Percentiles rank a stretch among this genome's conserved stretches.
Evolutionary conservation across 306 rosid species (phyloP).

Genomic region (Fagus sylvatica): DNA sequence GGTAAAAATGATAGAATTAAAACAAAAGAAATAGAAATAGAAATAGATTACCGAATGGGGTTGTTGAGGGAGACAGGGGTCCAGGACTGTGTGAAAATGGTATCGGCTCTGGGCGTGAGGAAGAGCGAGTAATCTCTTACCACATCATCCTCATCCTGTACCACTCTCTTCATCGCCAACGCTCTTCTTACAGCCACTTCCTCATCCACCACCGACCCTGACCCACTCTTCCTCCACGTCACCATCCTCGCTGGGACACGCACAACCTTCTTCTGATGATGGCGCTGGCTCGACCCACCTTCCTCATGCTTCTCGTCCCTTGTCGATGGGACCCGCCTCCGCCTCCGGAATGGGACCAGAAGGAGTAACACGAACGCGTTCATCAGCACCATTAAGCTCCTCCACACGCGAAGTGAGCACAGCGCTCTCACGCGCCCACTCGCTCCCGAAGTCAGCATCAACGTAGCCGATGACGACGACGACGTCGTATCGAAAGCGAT

Average conservation of each 20-base stretch:
- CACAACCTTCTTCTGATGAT: slow-evolving; percentile 34
- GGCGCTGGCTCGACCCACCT: background rate
- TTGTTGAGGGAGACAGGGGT: slow-evolving; percentile 46
- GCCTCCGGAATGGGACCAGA: slow-evolving; percentile 67
- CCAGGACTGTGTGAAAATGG: slow-evolving; percentile 87
- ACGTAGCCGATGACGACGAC: slow-evolving; percentile 21
- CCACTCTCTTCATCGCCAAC: slow-evolving; percentile 60
- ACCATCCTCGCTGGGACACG: slow-evolving; percentile 5
- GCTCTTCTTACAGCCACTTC: slow-evolving; percentile 62
- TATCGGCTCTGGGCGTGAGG: slow-evolving; percentile 54
- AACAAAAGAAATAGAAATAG: background rate
- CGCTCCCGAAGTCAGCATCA: slow-evolving; percentile 69
- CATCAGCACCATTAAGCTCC: slow-evolving; percentile 53
- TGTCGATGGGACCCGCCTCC: slow-evolving; percentile 40
- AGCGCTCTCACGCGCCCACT: slow-evolving; percentile 63
- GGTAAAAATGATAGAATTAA: too few relatives aligned
- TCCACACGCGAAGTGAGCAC: slow-evolving; percentile 52
- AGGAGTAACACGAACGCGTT: slow-evolving; percentile 50
- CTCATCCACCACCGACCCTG: slow-evolving; percentile 39
- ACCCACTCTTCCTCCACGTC: background rate
- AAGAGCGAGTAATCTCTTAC: slow-evolving; percentile 58
- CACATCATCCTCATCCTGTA: slow-evolving; percentile 44
- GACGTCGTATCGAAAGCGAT: background rate
- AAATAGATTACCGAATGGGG: slow-evolving; percentile 41
- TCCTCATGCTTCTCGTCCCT: slow-evolving; percentile 38